Conservation (phyloP, 257 asterid species). For the Nicotiana paniculata region DNA sequence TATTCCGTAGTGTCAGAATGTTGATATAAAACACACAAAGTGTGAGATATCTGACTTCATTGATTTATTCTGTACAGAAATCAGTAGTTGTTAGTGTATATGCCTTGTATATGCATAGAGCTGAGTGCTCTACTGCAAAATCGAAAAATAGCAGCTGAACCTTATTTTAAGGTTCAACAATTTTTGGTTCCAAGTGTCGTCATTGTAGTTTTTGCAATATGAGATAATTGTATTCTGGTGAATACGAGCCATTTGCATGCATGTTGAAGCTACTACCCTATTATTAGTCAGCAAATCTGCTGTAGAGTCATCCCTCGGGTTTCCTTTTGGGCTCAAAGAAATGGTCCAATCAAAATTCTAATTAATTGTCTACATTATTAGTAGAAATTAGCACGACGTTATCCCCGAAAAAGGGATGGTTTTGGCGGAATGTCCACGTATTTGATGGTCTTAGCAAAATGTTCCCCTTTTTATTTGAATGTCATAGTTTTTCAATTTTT, state of each 20-base stretch:
- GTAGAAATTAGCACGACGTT: no score
- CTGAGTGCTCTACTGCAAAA: neutral
- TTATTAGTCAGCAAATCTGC: no score
- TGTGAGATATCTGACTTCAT: neutral
- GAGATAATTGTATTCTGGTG: neutral
- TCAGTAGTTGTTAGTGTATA: constrained; percentile 3
- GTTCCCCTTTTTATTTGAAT: no score
- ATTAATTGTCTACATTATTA: no score
- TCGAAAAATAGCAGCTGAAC: neutral
- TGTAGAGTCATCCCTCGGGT: no score
- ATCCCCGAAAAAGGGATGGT: no score
- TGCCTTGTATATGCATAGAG: neutral
- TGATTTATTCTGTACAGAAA: neutral
- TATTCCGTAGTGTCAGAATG: neutral
- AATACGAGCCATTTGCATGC: neutral
- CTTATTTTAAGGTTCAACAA: neutral
- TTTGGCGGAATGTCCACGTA: no score
- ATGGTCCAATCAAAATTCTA: no score
- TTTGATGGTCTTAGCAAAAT: no score
- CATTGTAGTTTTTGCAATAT: neutral
- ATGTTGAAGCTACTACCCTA: no score
- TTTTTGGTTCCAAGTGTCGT: neutral
- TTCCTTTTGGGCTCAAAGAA: no score
- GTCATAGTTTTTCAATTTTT: no score
- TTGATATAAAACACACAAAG: neutral